Percentiles rank a stretch among this genome's conserved stretches.
phyloP scores from a whole-genome alignment of 768 basidiomycete species.

The Chlorophyllum brunneum region DNA sequence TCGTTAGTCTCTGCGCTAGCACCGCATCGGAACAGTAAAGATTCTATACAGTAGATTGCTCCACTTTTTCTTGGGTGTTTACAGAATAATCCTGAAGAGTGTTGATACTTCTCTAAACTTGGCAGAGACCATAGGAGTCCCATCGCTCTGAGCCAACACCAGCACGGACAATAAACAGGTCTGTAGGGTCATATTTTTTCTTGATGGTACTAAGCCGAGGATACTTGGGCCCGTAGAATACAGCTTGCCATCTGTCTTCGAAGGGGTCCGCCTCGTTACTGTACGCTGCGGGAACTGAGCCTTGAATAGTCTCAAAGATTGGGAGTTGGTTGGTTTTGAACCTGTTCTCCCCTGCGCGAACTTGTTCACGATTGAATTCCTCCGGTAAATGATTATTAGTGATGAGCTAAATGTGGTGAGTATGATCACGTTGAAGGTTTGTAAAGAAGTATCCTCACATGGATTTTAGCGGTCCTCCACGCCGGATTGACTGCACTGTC shows the following conservation, averaged over 20 bases:
- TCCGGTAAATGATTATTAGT: background rate
- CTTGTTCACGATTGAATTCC: slow-evolving; percentile 3
- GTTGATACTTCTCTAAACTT: no score
- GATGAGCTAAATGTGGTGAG: background rate
- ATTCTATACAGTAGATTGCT: no score
- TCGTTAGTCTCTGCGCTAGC: no score
- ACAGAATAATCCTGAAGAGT: no score
- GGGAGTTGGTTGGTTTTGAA: slow-evolving; percentile 22
- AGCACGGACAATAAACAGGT: slow-evolving; percentile 28
- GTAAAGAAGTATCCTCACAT: slow-evolving; percentile 20
- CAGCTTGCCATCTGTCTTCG: slow-evolving; percentile 27
- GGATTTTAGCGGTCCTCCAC: slow-evolving; percentile 35
- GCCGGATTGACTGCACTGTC: slow-evolving; percentile 28
- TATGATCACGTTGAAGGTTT: no score
- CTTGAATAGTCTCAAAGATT: slow-evolving; percentile 23
- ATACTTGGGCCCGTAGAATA: slow-evolving; percentile 32
- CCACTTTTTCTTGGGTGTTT: no score
- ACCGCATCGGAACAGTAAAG: no score
- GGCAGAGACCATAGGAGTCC: slow-evolving; percentile 25
- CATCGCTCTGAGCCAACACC: slow-evolving; percentile 32
- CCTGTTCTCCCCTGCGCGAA: slow-evolving; percentile 15
- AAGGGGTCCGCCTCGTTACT: slow-evolving; percentile 30
- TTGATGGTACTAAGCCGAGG: slow-evolving; percentile 24
- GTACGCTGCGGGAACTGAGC: slow-evolving; percentile 27
- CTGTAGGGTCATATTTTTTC: slow-evolving; percentile 10